Conservation (phyloP, 2,329 filamentous ascomycete genomes). For the Boeremia exigua region DNA sequence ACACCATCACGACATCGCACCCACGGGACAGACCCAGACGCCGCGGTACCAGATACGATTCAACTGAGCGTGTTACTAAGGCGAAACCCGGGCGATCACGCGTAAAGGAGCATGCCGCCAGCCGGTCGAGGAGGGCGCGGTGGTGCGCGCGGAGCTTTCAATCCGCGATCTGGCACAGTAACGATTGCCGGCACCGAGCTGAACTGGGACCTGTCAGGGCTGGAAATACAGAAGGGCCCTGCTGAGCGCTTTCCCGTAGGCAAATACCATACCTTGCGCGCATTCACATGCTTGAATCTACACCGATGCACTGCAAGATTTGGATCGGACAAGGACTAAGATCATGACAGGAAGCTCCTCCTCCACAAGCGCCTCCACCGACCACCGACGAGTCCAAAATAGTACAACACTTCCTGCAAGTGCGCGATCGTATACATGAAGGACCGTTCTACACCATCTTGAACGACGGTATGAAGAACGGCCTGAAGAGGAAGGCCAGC, state of each 20-base stretch:
- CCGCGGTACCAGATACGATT: neutral
- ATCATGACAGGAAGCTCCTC: slow-evolving; percentile 38
- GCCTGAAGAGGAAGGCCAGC: slow-evolving; percentile 45
- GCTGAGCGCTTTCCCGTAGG: slow-evolving; percentile 52
- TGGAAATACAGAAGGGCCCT: slow-evolving; percentile 49
- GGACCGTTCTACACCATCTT: slow-evolving; percentile 66
- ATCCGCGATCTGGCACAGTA: slow-evolving; percentile 40
- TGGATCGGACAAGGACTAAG: slow-evolving; percentile 25
- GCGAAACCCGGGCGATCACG: neutral
- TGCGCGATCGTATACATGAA: slow-evolving; percentile 63
- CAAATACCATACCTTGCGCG: slow-evolving; percentile 5
- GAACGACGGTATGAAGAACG: slow-evolving; percentile 54
- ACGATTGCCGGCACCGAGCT: slow-evolving; percentile 53
- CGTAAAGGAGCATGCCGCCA: slow-evolving; percentile 25
- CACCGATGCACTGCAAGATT: slow-evolving; percentile 3
- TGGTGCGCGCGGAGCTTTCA: slow-evolving; percentile 38
- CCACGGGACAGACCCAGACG: neutral
- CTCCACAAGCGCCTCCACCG: slow-evolving; percentile 49
- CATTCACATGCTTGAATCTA: neutral
- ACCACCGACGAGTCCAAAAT: slow-evolving; percentile 54
- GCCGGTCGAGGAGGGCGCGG: slow-evolving; percentile 44
- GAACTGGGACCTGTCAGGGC: slow-evolving; percentile 50
- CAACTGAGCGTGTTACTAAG: neutral
- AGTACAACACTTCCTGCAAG: slow-evolving; percentile 57
- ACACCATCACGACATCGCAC: slow-evolving; percentile 2